Conservation (phyloP, 768 basidiomycete species). For the Phaffia australis region DNA sequence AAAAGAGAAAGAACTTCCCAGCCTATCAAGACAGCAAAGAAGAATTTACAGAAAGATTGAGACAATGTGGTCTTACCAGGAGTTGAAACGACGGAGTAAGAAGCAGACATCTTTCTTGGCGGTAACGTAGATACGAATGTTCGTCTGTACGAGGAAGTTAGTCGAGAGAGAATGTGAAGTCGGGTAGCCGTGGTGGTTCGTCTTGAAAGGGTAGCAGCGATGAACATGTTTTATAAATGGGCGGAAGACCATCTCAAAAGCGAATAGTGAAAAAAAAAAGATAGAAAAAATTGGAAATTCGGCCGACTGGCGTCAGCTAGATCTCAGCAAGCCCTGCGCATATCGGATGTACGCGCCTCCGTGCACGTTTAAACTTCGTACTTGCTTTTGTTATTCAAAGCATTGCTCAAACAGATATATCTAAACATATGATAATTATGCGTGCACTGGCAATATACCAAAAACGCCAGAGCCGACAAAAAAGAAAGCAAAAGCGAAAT, state of each 20-base stretch:
- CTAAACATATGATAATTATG: too few species aligned
- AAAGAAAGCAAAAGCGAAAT: too few species aligned
- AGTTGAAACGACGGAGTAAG: conserved; percentile 23
- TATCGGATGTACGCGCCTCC: too few species aligned
- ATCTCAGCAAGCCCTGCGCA: too few species aligned
- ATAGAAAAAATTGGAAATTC: not conserved
- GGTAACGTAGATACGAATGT: not conserved
- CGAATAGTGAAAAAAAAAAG: not conserved
- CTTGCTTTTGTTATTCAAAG: too few species aligned
- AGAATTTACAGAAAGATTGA: not conserved
- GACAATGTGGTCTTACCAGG: not conserved
- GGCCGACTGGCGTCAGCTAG: too few species aligned
- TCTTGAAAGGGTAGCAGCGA: not conserved
- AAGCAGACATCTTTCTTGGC: conserved; percentile 6
- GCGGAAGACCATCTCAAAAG: not conserved
- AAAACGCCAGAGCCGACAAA: too few species aligned
- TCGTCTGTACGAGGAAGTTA: not conserved
- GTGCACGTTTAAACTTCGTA: too few species aligned
- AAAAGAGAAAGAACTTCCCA: not conserved
- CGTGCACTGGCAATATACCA: too few species aligned
- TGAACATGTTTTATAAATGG: not conserved
- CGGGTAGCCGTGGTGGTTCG: not conserved
- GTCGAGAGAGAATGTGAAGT: conserved; percentile 3
- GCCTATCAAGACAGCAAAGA: not conserved
- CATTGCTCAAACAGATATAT: too few species aligned